A percentile compares a stretch with the other conserved stretches of the same genome.
These are phyloP conservation scores for Coemansia sp. DNA, from an alignment of 192 early-diverging fungal genomes.

Conservation along the genomic window DNA sequence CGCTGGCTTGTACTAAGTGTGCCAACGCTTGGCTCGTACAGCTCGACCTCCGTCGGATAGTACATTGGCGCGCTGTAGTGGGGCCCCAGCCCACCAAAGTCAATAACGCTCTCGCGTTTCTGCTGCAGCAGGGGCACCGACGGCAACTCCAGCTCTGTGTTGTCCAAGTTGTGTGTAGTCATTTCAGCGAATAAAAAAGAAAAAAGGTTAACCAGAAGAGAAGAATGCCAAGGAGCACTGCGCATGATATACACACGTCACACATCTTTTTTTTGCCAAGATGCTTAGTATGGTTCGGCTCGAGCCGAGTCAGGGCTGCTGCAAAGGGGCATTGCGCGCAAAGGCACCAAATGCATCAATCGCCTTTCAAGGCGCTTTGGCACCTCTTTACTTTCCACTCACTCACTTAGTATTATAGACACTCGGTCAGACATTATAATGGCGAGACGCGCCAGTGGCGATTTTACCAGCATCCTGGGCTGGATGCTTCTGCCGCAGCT, in stretches of 20 bases:
- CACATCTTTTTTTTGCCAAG: too few relatives aligned
- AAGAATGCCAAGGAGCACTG: too few relatives aligned
- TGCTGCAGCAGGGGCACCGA: constrained; percentile 11
- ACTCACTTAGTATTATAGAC: too few relatives aligned
- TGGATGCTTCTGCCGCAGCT: constrained; percentile 46
- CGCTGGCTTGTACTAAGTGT: background rate
- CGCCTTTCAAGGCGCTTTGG: too few relatives aligned
- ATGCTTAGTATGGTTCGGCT: too few relatives aligned
- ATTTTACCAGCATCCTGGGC: constrained; percentile 29
- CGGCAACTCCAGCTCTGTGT: background rate
- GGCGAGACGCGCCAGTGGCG: constrained; percentile 4
- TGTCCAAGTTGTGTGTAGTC: background rate
- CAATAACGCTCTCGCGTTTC: constrained; percentile 14
- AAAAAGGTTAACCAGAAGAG: too few relatives aligned
- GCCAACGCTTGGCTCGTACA: constrained; percentile 37
- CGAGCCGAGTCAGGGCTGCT: too few relatives aligned
- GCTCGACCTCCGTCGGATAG: constrained; percentile 44
- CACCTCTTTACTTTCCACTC: background rate
- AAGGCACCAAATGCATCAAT: too few relatives aligned
- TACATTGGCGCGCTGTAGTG: constrained; percentile 38
- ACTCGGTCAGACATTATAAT: background rate
- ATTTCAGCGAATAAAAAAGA: too few relatives aligned
- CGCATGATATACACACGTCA: too few relatives aligned
- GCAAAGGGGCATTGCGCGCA: too few relatives aligned
- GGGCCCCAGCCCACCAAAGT: constrained; percentile 32